A percentile compares a stretch with the other conserved stretches of the same genome.
These are phyloP conservation scores for Penicillium flavigenum DNA, from an alignment of 495 filamentous ascomycete genomes.

Conservation along the genomic window DNA sequence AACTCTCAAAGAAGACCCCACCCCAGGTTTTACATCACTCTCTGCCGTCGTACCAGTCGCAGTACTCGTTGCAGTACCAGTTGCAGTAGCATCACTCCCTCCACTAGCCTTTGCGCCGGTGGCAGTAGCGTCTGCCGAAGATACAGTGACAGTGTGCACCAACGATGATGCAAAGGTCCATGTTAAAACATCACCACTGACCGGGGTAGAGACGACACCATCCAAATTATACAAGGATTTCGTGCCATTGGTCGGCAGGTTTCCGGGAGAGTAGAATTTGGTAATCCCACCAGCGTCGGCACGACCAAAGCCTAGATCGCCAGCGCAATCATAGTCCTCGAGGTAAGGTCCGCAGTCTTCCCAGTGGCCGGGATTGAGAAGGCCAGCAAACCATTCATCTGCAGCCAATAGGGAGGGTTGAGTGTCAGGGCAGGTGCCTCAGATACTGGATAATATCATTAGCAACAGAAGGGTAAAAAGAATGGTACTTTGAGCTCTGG, in stretches of 20 bases:
- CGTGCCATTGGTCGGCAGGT: conserved; percentile 18
- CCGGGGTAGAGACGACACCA: conserved; percentile 14
- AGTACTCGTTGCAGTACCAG: neutral
- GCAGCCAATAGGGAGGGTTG: conserved; percentile 14
- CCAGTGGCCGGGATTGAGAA: conserved; percentile 10
- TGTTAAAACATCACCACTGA: conserved; percentile 22
- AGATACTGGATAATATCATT: conserved; percentile 16
- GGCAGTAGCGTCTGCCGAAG: neutral
- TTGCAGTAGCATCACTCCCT: neutral
- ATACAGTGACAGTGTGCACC: conserved; percentile 15
- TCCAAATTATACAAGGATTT: conserved; percentile 18
- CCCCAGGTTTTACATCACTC: neutral
- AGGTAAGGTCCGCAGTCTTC: conserved; percentile 15
- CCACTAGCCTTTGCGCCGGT: neutral
- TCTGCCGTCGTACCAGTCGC: neutral
- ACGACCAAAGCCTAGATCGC: conserved; percentile 15
- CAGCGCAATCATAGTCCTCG: conserved; percentile 13
- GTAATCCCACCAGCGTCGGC: conserved; percentile 12
- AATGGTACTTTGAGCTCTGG: neutral
- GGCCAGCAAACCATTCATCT: conserved; percentile 3
- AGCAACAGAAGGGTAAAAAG: neutral
- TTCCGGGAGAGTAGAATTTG: conserved; percentile 13
- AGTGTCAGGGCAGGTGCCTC: conserved; percentile 23
- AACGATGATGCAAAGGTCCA: conserved; percentile 12
- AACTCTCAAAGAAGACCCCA: neutral